Evolutionary conservation across 192 early-diverging fungal species (phyloP).

Genomic region (Coemansia sp.): DNA sequence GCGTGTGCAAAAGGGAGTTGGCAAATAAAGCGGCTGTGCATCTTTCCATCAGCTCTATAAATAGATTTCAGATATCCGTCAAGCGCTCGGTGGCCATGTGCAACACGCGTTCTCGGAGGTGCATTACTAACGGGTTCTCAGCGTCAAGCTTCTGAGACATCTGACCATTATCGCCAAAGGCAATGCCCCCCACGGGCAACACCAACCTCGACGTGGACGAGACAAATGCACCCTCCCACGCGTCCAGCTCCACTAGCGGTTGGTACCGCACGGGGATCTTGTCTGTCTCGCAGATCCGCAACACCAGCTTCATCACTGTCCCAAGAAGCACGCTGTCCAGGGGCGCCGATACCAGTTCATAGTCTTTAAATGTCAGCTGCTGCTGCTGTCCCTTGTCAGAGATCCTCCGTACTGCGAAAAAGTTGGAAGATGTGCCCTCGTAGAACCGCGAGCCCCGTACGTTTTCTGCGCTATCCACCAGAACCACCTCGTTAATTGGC

Average conservation of each 20-base stretch:
- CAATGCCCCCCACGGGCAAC: constrained; percentile 25
- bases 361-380: constrained; percentile 16
- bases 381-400: not conserved
- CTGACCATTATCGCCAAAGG: constrained; percentile 6
- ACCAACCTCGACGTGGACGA: constrained; percentile 49
- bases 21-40: not conserved
- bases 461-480: constrained; percentile 18
- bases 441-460: constrained; percentile 18
- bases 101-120: constrained; percentile 24
- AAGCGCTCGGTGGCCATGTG: constrained; percentile 25
- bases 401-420: constrained; percentile 31
- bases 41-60: not conserved
- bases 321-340: constrained; percentile 40
- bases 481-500: constrained; percentile 40
- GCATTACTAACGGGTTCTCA: constrained; percentile 31
- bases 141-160: constrained; percentile 11
- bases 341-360: constrained; percentile 39
- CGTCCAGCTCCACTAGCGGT: constrained; percentile 15
- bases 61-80: constrained; percentile 13
- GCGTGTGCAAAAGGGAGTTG: not conserved
- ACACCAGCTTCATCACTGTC: constrained; percentile 48
- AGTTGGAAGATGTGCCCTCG: constrained; percentile 52
- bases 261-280: constrained; percentile 30
- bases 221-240: constrained; percentile 50
- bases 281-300: constrained; percentile 36